These are phyloP conservation scores for Xerocomellus intermedius DNA, from an alignment of 768 basidiomycete genomes.

Conservation along the genomic window DNA sequence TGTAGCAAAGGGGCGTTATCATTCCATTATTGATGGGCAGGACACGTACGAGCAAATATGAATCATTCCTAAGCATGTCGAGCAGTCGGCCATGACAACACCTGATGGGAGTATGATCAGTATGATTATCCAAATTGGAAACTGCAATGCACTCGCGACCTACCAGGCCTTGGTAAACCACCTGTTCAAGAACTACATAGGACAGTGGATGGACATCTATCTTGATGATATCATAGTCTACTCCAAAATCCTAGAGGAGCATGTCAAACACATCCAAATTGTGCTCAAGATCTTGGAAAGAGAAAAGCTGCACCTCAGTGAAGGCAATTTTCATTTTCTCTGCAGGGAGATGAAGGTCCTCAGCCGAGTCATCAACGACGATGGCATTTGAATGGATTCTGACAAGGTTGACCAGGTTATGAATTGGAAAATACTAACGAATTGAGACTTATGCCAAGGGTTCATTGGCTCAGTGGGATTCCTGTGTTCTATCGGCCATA, in stretches of 20 bases:
- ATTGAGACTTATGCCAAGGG: not conserved
- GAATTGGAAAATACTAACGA: conserved; percentile 6
- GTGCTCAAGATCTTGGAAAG: conserved; percentile 35
- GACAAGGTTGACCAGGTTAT: conserved; percentile 39
- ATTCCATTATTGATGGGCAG: conserved; percentile 1
- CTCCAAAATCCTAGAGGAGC: conserved; percentile 23
- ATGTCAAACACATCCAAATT: conserved; percentile 28
- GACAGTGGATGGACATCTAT: not conserved
- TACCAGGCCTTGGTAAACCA: conserved; percentile 35
- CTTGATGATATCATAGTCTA: conserved; percentile 5
- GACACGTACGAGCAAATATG: conserved; percentile 23
- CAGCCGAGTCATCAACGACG: conserved; percentile 35
- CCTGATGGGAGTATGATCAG: conserved; percentile 39
- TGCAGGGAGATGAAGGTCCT: conserved; percentile 31
- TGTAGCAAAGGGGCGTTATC: not conserved
- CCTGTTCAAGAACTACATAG: not conserved
- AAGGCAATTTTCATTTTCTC: conserved; percentile 36
- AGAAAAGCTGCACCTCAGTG: conserved; percentile 39
- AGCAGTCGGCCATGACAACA: conserved; percentile 36
- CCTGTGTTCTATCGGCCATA: not conserved
- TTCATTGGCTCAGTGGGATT: not conserved
- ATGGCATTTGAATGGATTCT: conserved; percentile 43
- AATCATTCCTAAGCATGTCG: not conserved
- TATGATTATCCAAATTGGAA: not conserved
- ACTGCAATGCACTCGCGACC: conserved; percentile 43